Evolutionary conservation across 108 stramenopile species (phyloP).

Genomic region (Fistulifera pelliculosa): DNA sequence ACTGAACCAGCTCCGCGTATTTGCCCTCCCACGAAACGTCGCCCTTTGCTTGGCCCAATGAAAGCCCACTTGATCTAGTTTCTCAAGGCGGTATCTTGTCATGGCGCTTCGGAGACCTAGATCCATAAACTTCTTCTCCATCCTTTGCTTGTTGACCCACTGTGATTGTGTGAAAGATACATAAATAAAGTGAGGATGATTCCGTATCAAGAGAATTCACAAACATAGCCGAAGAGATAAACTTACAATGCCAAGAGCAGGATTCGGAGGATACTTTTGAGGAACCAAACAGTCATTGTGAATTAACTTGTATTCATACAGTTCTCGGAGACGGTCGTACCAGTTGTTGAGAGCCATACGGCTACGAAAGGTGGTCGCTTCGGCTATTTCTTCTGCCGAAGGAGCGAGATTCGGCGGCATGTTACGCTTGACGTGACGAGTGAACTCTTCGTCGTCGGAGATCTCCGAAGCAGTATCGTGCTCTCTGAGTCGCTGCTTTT

Average conservation of each 20-base stretch:
- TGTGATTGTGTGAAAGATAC: background rate
- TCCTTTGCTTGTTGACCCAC: constrained; percentile 50
- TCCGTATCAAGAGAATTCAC: too few relatives aligned
- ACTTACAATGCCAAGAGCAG: constrained; percentile 23
- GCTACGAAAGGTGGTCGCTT: constrained; percentile 18
- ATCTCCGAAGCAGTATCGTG: too few relatives aligned
- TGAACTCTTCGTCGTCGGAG: too few relatives aligned
- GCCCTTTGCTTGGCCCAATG: constrained; percentile 47
- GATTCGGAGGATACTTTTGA: constrained; percentile 35
- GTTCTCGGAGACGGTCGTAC: constrained; percentile 36
- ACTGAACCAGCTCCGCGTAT: constrained; percentile 28
- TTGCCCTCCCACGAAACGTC: constrained; percentile 41
- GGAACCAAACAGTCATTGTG: constrained; percentile 41
- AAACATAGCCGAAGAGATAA: too few relatives aligned
- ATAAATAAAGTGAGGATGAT: too few relatives aligned
- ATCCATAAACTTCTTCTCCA: constrained; percentile 38
- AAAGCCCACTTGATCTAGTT: constrained; percentile 43
- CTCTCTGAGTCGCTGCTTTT: too few relatives aligned
- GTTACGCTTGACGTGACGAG: too few relatives aligned
- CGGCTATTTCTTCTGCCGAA: constrained; percentile 9
- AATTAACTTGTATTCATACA: constrained; percentile 25
- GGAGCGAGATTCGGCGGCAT: too few relatives aligned
- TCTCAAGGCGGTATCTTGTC: constrained; percentile 24
- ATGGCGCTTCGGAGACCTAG: constrained; percentile 28
- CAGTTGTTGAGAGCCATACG: constrained; percentile 35